Percentiles rank a stretch among this genome's conserved stretches.
These are phyloP conservation scores for Calonectria ilicicola DNA, from an alignment of 2,329 filamentous ascomycete species.

Conservation along the genomic window DNA sequence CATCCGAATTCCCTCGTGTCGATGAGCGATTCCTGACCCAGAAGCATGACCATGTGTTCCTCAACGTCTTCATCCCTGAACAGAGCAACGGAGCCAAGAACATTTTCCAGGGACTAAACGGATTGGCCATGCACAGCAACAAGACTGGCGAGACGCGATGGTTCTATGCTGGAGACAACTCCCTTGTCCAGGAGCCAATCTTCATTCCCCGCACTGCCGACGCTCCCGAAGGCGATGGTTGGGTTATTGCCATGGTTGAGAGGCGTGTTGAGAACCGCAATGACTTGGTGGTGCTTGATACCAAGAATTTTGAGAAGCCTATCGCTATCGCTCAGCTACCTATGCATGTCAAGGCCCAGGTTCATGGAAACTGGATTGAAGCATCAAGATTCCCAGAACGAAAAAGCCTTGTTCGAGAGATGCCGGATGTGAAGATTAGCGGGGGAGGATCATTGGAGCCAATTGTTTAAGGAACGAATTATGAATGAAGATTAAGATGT, in stretches of 20 bases:
- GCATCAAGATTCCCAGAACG: not conserved
- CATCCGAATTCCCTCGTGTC: conserved; percentile 15
- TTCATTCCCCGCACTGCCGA: conserved; percentile 20
- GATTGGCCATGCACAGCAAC: conserved; percentile 17
- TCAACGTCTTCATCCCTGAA: conserved; percentile 20
- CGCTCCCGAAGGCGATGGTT: conserved; percentile 22
- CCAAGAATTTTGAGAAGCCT: conserved; percentile 15
- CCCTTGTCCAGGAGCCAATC: conserved; percentile 20
- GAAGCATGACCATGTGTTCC: conserved; percentile 10
- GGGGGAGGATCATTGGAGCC: conserved; percentile 5
- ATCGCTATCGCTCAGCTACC: conserved; percentile 25
- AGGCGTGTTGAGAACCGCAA: conserved; percentile 6
- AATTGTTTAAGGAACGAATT: not conserved
- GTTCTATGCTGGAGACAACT: conserved; percentile 25
- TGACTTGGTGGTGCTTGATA: conserved; percentile 27
- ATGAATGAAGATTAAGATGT: not conserved
- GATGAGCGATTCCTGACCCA: conserved; percentile 26
- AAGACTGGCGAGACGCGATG: conserved; percentile 4
- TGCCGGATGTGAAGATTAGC: not conserved
- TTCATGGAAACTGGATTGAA: conserved; percentile 29
- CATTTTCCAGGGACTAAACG: conserved; percentile 22
- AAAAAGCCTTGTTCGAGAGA: conserved; percentile 6
- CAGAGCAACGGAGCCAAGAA: not conserved
- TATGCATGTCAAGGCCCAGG: conserved; percentile 18
- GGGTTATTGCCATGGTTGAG: conserved; percentile 19